These are phyloP conservation scores for Paratinospora sagittata DNA, from an alignment of 164 flowering plant genomes.

Conservation along the genomic window DNA sequence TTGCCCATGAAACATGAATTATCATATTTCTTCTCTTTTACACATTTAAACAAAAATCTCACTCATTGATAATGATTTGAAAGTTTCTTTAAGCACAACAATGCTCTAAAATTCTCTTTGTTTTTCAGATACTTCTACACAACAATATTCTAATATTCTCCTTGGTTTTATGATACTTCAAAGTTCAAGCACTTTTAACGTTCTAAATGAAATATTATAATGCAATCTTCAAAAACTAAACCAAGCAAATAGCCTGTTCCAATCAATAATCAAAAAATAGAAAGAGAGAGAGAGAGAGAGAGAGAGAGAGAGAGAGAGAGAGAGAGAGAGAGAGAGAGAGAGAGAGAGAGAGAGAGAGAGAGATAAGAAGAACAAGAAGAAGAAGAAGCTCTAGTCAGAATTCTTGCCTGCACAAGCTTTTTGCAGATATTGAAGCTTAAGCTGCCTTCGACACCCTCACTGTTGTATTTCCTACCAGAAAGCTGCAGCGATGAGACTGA, in stretches of 20 bases:
- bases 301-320: too few species aligned
- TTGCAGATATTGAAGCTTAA: constrained; percentile 77
- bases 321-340: too few species aligned
- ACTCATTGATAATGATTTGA: not conserved
- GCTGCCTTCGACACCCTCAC: constrained; percentile 40
- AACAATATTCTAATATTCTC: not conserved
- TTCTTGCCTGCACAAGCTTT: constrained; percentile 69
- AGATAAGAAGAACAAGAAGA: not conserved
- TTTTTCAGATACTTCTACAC: not conserved
- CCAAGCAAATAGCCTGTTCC: not conserved
- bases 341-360: too few species aligned
- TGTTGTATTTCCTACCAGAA: constrained; percentile 25
- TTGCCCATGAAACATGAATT: too few species aligned
- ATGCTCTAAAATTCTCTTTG: not conserved
- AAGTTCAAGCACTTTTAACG: too few species aligned
- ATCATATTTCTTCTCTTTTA: not conserved
- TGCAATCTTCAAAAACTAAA: not conserved
- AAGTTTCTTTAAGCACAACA: not conserved
- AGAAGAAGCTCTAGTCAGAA: constrained; percentile 1
- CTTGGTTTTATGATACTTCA: too few species aligned
- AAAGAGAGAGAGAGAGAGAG: too few species aligned
- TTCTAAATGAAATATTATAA: not conserved
- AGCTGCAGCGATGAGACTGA: constrained; percentile 20
- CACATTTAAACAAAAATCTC: not conserved
- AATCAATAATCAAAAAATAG: not conserved